phyloP scores from a whole-genome alignment of 2,329 filamentous ascomycete species.

The Paraconiothyrium sp. region DNA sequence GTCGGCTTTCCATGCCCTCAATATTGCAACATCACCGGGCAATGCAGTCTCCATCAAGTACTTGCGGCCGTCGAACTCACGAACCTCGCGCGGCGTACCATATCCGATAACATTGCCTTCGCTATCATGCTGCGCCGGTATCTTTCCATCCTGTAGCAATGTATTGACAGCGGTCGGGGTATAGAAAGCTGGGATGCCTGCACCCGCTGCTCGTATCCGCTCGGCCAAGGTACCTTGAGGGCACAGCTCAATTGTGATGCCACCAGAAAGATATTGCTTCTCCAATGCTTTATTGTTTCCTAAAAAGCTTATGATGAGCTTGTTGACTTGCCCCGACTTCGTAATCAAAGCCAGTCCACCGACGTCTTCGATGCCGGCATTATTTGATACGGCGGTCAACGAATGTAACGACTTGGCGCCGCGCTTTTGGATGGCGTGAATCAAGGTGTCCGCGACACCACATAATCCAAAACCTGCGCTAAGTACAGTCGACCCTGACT shows the following conservation, averaged over 20 bases:
- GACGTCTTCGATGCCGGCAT: conserved; percentile 75
- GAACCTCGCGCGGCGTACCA: conserved; percentile 72
- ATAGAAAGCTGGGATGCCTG: conserved; percentile 83
- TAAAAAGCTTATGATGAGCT: conserved; percentile 79
- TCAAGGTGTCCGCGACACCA: conserved; percentile 51
- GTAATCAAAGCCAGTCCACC: conserved; percentile 73
- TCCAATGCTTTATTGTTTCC: conserved; percentile 82
- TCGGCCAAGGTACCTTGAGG: conserved; percentile 80
- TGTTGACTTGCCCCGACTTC: conserved; percentile 73
- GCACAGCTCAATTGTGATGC: conserved; percentile 78
- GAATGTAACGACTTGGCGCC: conserved; percentile 43
- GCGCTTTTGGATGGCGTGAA: conserved; percentile 45
- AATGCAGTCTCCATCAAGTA: conserved; percentile 83
- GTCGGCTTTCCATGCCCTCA: conserved; percentile 67
- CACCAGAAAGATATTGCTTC: conserved; percentile 75
- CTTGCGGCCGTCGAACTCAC: conserved; percentile 75
- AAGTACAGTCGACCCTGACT: conserved; percentile 48
- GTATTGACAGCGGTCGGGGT: conserved; percentile 76
- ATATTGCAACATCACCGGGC: conserved; percentile 77
- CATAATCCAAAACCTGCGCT: conserved; percentile 52
- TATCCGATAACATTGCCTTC: conserved; percentile 69
- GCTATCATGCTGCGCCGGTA: conserved; percentile 69
- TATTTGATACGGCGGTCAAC: conserved; percentile 82
- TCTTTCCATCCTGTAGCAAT: conserved; percentile 71
- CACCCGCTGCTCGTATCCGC: conserved; percentile 75